Percentiles rank a stretch among this genome's conserved stretches.
Evolutionary conservation across 768 basidiomycete genomes (phyloP).

Genomic region (Phlebiopsis flavidoalba): DNA sequence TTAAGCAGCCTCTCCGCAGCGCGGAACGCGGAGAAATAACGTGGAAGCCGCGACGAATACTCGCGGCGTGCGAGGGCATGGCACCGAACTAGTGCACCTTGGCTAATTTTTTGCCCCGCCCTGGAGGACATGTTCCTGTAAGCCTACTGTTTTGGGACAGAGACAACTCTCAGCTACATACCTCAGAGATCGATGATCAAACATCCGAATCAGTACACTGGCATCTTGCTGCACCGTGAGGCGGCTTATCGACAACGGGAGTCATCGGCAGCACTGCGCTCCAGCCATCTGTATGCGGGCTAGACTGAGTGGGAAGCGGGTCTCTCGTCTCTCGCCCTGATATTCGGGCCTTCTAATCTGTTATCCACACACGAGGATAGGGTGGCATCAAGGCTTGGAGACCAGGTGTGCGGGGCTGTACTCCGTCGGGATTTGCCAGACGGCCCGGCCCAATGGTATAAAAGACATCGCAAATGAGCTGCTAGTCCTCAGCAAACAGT

Average conservation of each 20-base stretch:
- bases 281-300: background rate
- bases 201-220: no score
- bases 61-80: no score
- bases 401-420: background rate
- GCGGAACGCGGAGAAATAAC: no score
- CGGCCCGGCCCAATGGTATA: conserved; percentile 2
- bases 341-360: no score
- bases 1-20: no score
- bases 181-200: background rate
- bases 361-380: background rate
- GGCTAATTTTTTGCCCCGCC: background rate
- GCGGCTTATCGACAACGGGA: background rate
- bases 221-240: no score
- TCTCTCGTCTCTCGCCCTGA: background rate
- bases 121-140: background rate
- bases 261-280: background rate
- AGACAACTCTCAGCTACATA: background rate
- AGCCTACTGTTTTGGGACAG: background rate
- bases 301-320: background rate
- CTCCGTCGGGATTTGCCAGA: background rate
- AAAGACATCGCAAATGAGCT: background rate
- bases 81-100: no score
- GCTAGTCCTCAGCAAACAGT: conserved; percentile 3
- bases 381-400: background rate
- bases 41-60: no score